Base-by-base conservation (phyloP, 805 yeast genomes). In the Suhomyces prunicola region DNA sequence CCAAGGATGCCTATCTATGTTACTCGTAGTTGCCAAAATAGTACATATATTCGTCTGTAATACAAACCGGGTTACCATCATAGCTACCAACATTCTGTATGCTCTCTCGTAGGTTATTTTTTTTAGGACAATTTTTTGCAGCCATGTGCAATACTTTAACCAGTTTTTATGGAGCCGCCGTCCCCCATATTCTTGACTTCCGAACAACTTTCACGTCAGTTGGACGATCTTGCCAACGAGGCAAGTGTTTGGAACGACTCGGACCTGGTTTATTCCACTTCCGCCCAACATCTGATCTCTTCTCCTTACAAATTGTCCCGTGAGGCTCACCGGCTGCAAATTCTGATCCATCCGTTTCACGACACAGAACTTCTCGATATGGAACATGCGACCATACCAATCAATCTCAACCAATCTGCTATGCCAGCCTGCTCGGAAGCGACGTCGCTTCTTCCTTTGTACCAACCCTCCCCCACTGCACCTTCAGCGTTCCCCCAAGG, bases 191-290 rank as follows among this genome's bases (percentile, higher is more conserved):
- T 44, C 27, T 23, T 44, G 19, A 29, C 47, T 17, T 45, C 29
- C 12, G 27, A 17, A 4, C 27, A 42, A 13, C 31, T 42, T n/a
- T 13, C 27, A 22, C 46, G 27, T 13, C 62, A 62, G 19, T 58
- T 65, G 19, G 70, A 65, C 44, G 60, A 52, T 10, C 48, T 65
- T 6, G 69, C 69, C 6, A 60, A 59, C 31, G 66, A 63, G 48
- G 69, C 71, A 3, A 59, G 66, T 7, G 56, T 47, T 22, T 57
- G 64, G 15, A 56, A 58, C 46, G 41, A 36, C 24, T 10, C 22
- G 42, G 24, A 10, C 13, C 42, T 39, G 42, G 4, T 39, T 17
- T 6, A 39, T 9, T 39, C 42, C 22, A 39, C 17, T 36, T 17
- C 22, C 22, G 41, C 41, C 22, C 6, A 17, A 36, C 41, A 15